These are phyloP conservation scores for Umbelopsis ramanniana DNA, from an alignment of 192 early-diverging fungal species.

Conservation along the genomic window DNA sequence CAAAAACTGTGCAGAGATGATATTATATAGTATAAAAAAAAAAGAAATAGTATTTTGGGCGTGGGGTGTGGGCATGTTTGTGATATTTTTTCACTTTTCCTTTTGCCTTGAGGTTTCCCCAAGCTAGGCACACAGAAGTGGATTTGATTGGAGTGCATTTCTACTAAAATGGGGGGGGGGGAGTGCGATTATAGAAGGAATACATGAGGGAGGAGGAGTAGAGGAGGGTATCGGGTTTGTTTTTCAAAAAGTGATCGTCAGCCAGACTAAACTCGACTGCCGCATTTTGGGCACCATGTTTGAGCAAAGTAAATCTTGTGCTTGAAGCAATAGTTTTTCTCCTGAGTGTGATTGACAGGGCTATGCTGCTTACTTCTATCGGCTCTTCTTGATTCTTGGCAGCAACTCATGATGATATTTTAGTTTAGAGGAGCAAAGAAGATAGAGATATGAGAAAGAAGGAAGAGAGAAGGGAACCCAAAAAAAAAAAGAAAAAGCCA, in stretches of 20 bases:
- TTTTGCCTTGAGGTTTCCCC: too few relatives aligned
- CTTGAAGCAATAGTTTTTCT: conserved; percentile 14
- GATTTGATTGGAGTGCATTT: too few relatives aligned
- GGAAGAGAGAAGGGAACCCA: not conserved
- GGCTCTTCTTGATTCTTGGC: not conserved
- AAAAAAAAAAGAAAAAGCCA: not conserved
- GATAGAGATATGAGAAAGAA: conserved; percentile 4
- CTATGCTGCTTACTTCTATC: not conserved
- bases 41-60: too few relatives aligned
- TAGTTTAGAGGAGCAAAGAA: not conserved
- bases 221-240: not conserved
- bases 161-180: too few relatives aligned
- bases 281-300: conserved; percentile 21
- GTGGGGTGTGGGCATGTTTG: too few relatives aligned
- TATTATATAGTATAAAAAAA: too few relatives aligned
- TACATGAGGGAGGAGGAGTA: not conserved
- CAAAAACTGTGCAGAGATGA: too few relatives aligned
- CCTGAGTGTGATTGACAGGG: not conserved
- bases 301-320: not conserved
- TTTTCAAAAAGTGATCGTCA: conserved; percentile 12
- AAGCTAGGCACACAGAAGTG: too few relatives aligned
- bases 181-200: not conserved
- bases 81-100: too few relatives aligned
- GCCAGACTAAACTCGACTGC: conserved; percentile 9
- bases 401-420: conserved; percentile 6